Conservation (phyloP, 495 filamentous ascomycete genomes). For the Zalerion maritima region DNA sequence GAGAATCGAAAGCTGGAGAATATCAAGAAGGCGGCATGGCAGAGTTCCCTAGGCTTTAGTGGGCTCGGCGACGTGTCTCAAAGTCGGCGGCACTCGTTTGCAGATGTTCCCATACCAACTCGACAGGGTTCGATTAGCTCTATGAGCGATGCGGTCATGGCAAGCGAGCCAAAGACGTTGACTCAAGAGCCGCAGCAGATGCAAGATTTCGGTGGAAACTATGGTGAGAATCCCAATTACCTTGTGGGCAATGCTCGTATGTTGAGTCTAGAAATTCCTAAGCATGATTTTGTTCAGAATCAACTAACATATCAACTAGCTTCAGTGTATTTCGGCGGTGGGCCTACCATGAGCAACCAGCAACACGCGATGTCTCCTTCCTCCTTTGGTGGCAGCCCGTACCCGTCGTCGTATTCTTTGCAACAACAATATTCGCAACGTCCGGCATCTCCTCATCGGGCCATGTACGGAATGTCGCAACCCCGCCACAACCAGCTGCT, state of each 20-base stretch:
- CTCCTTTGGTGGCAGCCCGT: conserved; percentile 23
- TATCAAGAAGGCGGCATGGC: conserved; percentile 74
- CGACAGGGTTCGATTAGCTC: conserved; percentile 57
- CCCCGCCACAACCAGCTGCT: conserved; percentile 69
- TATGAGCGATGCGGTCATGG: conserved; percentile 35
- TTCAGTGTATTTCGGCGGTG: conserved; percentile 33
- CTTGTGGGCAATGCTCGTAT: conserved; percentile 20
- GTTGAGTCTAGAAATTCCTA: conserved; percentile 4
- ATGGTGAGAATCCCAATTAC: conserved; percentile 19
- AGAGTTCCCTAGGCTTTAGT: conserved; percentile 70
- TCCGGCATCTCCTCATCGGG: conserved; percentile 39
- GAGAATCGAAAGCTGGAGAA: conserved; percentile 67
- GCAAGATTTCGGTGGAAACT: conserved; percentile 22
- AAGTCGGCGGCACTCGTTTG: conserved; percentile 93
- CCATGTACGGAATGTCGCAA: conserved; percentile 47
- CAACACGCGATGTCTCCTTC: conserved; percentile 26
- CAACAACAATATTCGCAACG: conserved; percentile 42
- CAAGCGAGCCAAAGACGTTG: conserved; percentile 30
- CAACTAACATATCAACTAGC: conserved; percentile 22
- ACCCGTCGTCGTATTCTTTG: conserved; percentile 26
- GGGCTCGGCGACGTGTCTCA: conserved; percentile 57
- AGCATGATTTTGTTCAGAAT: too few species aligned
- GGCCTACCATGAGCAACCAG: conserved; percentile 11
- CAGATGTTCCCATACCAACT: conserved; percentile 53
- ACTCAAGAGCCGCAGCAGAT: too few species aligned